Evolutionary conservation across 2,329 filamentous ascomycete genomes (phyloP), one percentile per base, ranked within the genome.

Genomic region (Alternaria longipes): DNA sequence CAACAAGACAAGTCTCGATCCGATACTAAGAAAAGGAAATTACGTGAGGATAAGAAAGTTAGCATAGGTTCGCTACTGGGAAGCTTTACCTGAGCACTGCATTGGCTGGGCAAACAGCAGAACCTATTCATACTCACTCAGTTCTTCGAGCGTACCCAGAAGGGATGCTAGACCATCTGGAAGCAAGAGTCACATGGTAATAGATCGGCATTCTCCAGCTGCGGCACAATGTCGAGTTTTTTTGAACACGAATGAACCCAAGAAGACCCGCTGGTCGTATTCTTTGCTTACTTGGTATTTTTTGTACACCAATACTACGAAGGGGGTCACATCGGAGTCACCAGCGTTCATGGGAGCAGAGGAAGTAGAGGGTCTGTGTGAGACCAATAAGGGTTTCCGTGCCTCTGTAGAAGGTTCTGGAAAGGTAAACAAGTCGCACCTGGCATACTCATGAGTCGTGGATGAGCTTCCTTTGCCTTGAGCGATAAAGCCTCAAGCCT

Each of bases 31-130:
- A 73, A 63, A 55, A 66, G 64, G 22, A 74, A 65, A 51, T 36
- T 73, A n/a, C 64, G 68, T 6, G 36, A 41, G 16, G 59, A 52
- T 20, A 74, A 70, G 53, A 56, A 65, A n/a, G 50, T 61, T 24
- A 70, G 71, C 34, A 60, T 74, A 36, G 64, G 61, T 6, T 68
- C 68, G 2, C 46, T 75, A n/a, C 46, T 75, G 18, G 69, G 59
- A 47, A 58, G 49, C 11, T 73, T 73, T 52, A 60, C 24, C 20
- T 66, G 41, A 67, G 8, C 14, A 51, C 7, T 38, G 14, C 14
- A 41, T 32, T 20, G 16, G 8, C 20, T 12, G 22, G 16, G 28
- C 40, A 42, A 16, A 42, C 14, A 42, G 40, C 11, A 24, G 40
- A 42, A 24, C 1, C 14, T 42, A 9, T 24, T 42, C 20, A 42